Conservation (phyloP, 257 asterid species). For the Solanum sejunctum region DNA sequence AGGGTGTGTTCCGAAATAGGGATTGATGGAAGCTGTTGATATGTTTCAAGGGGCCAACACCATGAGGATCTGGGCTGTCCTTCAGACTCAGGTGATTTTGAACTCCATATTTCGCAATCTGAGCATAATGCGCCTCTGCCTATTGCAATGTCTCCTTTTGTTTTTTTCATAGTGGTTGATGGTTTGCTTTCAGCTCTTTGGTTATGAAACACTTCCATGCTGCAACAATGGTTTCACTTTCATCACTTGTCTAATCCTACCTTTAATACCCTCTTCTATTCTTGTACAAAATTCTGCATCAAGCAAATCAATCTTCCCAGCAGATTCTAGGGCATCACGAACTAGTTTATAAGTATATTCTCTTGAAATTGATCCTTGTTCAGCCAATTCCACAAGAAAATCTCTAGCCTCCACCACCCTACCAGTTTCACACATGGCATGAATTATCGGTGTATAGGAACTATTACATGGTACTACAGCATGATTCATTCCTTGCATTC, state of each 20-base stretch:
- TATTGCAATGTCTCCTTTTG: no score
- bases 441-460: constrained; percentile 70
- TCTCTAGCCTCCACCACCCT: constrained; percentile 56
- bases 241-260: constrained; percentile 41
- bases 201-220: not conserved
- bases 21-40: no score
- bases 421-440: constrained; percentile 69
- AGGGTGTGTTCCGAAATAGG: no score
- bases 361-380: constrained; percentile 68
- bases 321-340: constrained; percentile 27
- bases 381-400: constrained; percentile 52
- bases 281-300: constrained; percentile 14
- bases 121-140: no score
- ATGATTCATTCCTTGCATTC: constrained; percentile 48
- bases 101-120: no score
- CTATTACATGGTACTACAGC: constrained; percentile 60
- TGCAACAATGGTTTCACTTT: constrained; percentile 35
- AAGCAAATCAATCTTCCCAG: constrained; percentile 36
- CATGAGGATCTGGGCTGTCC: no score
- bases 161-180: no score
- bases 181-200: no score
- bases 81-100: no score
- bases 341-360: constrained; percentile 63
- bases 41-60: no score
- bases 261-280: constrained; percentile 50